Evolutionary conservation across 441 rosid genomes (phyloP).

Genomic region (Erysimum pusillum): DNA sequence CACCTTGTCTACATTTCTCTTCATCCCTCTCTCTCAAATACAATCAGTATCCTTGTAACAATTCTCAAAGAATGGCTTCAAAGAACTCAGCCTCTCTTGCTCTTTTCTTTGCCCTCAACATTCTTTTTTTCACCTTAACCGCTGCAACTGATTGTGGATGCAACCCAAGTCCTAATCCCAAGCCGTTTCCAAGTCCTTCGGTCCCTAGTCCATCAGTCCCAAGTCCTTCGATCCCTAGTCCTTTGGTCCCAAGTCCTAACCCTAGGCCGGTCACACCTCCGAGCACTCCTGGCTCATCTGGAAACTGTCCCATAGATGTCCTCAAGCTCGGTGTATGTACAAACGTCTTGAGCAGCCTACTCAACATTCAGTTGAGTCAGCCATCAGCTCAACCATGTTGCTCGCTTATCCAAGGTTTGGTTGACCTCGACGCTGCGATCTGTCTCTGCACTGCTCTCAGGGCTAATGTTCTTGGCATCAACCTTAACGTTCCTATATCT

Average conservation of each 20-base stretch:
- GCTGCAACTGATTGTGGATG: constrained; percentile 44
- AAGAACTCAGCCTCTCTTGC: constrained; percentile 45
- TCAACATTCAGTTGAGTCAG: constrained; percentile 54
- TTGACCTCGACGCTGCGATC: constrained; percentile 61
- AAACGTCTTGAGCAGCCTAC: constrained; percentile 49
- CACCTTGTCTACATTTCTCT: constrained; percentile 23
- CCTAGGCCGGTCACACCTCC: constrained; percentile 4
- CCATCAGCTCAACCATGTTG: constrained; percentile 53
- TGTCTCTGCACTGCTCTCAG: constrained; percentile 58
- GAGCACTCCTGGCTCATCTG: constrained; percentile 14
- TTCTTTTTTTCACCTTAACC: constrained; percentile 49
- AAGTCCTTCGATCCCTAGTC: background rate
- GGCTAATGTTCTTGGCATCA: constrained; percentile 50
- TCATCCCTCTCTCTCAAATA: constrained; percentile 28
- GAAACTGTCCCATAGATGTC: constrained; percentile 66
- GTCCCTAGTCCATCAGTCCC: background rate
- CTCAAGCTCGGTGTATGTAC: constrained; percentile 63
- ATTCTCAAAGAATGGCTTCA: constrained; percentile 40
- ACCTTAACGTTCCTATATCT: constrained; percentile 54
- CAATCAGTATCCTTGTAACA: constrained; percentile 6
- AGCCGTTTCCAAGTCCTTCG: background rate
- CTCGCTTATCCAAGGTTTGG: constrained; percentile 54
- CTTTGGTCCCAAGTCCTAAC: constrained; percentile 15
- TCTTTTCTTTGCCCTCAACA: constrained; percentile 48
- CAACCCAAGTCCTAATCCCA: constrained; percentile 23